Evolutionary conservation across 306 rosid species (phyloP), one percentile per base, ranked within the genome.

Genomic region (Sicyos edulis): DNA sequence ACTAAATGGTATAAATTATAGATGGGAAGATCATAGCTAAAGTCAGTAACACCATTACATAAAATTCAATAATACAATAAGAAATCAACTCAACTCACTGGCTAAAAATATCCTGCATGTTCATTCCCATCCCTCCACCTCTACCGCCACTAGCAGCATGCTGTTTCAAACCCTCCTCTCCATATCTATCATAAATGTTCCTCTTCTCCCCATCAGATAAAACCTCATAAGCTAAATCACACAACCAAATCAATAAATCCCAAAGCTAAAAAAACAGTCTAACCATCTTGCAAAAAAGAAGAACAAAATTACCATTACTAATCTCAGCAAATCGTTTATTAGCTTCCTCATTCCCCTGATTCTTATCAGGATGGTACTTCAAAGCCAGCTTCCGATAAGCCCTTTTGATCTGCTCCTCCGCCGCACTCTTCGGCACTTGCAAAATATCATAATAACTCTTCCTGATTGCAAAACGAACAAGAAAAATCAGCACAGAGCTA

Each of bases 341-440:
- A 71, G 98, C 98, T 76, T 88, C 98, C 76, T 93, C 98, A 57
- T 93, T 93, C 61, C 97, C 98, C 57, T 1, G 97, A 75, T 93
- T 93, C 89, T 93, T 93, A 80, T 93, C 98, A 3, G 98, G 98
- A 77, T 93, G 98, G 75, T 87, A 93, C 87, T 91, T 93, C 91
- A 93, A 67, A 49, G 98, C 98, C 3, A 93, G 95, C 78, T 90
- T 93, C 80, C 98, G 75, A 74, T 93, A 93, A 24, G 97, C 96
- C 66, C 96, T 88, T 86, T 93, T 93, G 83, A 93, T 90, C 86
- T 93, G 97, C 1, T 93, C 98, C 14, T 93, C 98, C 13, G 95
- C 80, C 29, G 98, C 96, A 76, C 92, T 91, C 73, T 85, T 86
- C 10, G 89, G 86, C 40, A 93, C 91, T 79, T 93, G 98, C 75